Base-by-base conservation (phyloP, 371 early-diverging fungal species). In the Mucor saturninus region DNA sequence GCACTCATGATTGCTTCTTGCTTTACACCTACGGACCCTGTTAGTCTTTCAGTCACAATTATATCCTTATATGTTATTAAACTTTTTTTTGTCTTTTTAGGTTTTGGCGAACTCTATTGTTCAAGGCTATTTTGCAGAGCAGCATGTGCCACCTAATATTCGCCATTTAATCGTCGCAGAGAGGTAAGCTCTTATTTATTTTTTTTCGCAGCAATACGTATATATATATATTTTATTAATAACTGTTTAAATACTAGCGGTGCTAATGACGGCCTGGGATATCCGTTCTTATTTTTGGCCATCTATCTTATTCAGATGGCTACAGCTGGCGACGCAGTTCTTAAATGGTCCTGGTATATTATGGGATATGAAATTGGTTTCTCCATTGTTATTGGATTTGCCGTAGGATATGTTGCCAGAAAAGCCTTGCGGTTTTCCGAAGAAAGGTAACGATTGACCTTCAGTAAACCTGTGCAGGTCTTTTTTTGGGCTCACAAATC, bases 101-200 rank as follows among this genome's bases (percentile, higher is more conserved):
- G 77, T 98, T 6, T 72, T 99, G 54, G 93, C 97, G 58, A 95
- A 93, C 79, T 90, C 93, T 2, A 91, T 98, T 21, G 89, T 98
- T 8, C 94, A 94, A 68, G 98, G 99, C 13, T 83, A 88, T 52
- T 98, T 96, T 84, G 97, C 99, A 1, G 95, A 95, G 65, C 86
- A 86, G 57, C 85, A 95, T 57, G 92, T 99, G 9, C 94, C 97
- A 0, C 62, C 73, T 9, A 71, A 90, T 46, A 80, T 98, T 11
- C 90, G 98, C 30, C 72, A 93, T 57, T 73, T 98, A 7, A 74
- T 99, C 15, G 84, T 92, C 0, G 92, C 92, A 11, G 99, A 99
- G 71, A 86, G 81, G 79, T 80, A 71, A 53, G 38, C n/a, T 46
- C 6, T 8, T 46, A n/a, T n/a, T n/a, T n/a, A n/a, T 46, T 46